These are phyloP conservation scores for Cynara cardunculus DNA, from an alignment of 129 eudicot genomes.

Conservation along the genomic window DNA sequence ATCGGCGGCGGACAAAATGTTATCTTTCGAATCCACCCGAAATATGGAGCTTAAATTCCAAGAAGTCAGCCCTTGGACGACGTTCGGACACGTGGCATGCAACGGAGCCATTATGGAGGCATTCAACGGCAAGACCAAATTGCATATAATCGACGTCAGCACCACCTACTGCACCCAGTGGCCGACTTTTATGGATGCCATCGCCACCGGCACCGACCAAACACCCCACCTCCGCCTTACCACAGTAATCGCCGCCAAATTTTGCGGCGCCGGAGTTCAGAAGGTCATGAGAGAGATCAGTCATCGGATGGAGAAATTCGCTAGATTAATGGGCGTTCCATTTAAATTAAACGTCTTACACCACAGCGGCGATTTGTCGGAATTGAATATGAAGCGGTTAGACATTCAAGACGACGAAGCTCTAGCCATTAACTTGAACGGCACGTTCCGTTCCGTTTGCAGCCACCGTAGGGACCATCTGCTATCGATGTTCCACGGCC, in stretches of 20 bases:
- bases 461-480: slow-evolving; percentile 45
- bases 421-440: slow-evolving; percentile 64
- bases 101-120: slow-evolving; percentile 93
- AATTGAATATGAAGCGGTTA: slow-evolving; percentile 38
- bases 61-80: slow-evolving; percentile 94
- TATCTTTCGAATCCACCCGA: slow-evolving; percentile 69
- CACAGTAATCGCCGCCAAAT: slow-evolving; percentile 40
- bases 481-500: slow-evolving; percentile 42
- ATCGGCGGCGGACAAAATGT: slow-evolving; percentile 51
- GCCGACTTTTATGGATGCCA: slow-evolving; percentile 87
- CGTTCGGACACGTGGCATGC: slow-evolving; percentile 89
- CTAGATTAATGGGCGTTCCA: slow-evolving; percentile 90
- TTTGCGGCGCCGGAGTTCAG: slow-evolving; percentile 23
- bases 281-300: slow-evolving; percentile 84
- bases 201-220: slow-evolving; percentile 75
- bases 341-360: slow-evolving; percentile 60
- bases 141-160: slow-evolving; percentile 73
- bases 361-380: slow-evolving; percentile 65
- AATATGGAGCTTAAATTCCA: slow-evolving; percentile 70
- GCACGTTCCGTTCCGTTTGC: slow-evolving; percentile 48
- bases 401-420: slow-evolving; percentile 71
- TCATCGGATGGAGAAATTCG: slow-evolving; percentile 74
- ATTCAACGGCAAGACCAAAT: slow-evolving; percentile 51
- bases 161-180: slow-evolving; percentile 93
- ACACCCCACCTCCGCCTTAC: slow-evolving; percentile 78